Conservation (phyloP, 108 stramenopile species). For the Discostella stelligeroides region DNA sequence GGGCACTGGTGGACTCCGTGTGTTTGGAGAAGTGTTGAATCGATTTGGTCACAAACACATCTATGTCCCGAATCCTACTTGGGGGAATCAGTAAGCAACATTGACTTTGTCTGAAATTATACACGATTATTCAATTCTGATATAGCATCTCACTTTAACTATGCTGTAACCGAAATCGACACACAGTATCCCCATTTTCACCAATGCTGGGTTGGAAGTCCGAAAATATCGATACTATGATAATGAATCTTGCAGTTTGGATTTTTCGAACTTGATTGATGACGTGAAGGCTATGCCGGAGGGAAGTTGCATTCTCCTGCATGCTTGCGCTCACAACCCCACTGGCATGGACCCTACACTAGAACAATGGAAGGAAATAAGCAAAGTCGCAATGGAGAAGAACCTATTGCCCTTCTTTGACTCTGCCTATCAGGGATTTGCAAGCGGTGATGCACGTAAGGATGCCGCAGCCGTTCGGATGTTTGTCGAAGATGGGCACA, state of each 20-base stretch:
- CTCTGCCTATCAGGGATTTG: slow-evolving; percentile 98
- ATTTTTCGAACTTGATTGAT: slow-evolving; percentile 87
- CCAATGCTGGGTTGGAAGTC: slow-evolving; percentile 92
- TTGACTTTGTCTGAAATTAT: neutral
- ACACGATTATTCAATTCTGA: neutral
- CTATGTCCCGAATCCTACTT: slow-evolving; percentile 97
- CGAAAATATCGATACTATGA: slow-evolving; percentile 93
- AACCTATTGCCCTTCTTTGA: slow-evolving; percentile 96
- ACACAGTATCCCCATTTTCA: slow-evolving; percentile 84
- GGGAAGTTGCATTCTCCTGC: slow-evolving; percentile 89
- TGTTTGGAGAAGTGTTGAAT: slow-evolving; percentile 88
- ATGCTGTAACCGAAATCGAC: neutral
- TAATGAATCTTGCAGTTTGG: slow-evolving; percentile 71
- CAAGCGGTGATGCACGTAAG: slow-evolving; percentile 91
- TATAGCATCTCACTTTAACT: neutral
- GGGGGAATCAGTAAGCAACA: slow-evolving; percentile 90
- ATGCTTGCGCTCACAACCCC: slow-evolving; percentile 99
- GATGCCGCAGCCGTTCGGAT: slow-evolving; percentile 94
- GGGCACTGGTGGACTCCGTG: slow-evolving; percentile 97
- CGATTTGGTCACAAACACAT: slow-evolving; percentile 85
- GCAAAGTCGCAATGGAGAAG: slow-evolving; percentile 74
- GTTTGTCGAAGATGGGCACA: slow-evolving; percentile 97
- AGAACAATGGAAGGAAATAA: slow-evolving; percentile 96
- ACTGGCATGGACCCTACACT: slow-evolving; percentile 96
- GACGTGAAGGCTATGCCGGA: slow-evolving; percentile 89